Evolutionary conservation across 169 alveolate genomes (phyloP), one percentile per base, ranked within the genome.

Genomic region (Plasmodium vivax): DNA sequence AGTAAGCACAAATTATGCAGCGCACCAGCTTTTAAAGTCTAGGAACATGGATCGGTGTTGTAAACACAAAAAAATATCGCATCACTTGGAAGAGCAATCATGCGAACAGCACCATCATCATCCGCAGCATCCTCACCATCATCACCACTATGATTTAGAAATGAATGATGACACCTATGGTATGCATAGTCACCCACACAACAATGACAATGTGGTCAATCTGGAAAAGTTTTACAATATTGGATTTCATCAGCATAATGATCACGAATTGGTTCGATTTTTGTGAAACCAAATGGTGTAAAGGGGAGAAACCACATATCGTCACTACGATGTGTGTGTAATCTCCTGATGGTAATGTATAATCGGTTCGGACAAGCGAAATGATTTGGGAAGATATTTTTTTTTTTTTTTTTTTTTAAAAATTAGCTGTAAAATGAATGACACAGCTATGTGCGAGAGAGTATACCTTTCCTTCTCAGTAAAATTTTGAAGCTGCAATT

Each of bases 11-110:
- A 90, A 90, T 51, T 80, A 80, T 90, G 71, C 12, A 7, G 82
- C 94, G 14, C 94, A 90, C 12, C 27, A 34, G 27, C 43, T 90
- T 27, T 38, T 90, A 38, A 90, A 80, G 43, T 27, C 41, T 27
- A 90, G 51, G 14, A 90, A 90, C 51, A 43, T 90, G 27, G 68
- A 90, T 90, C 74, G 74, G 3, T 90, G 94, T 68, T 90, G 94
- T 68, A 90, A 68, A 27, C 23, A 80, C 47, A 51, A 43, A 8
- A 45, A 85, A 34, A 14, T 45, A 1, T 2, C 79, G 27, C 75
- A 73, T 74, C 23, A 51, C 27, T 30, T 43, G 27, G n/a, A 58
- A 27, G 8, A 36, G 7, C 71, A 84, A 1, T 14, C 34, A 9
- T 32, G 58, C 36, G 16, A 4, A 62, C 27, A 62, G 19, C 58